Conservation (phyloP, 495 filamentous ascomycete genomes). For the Penicillium pancosmium region DNA sequence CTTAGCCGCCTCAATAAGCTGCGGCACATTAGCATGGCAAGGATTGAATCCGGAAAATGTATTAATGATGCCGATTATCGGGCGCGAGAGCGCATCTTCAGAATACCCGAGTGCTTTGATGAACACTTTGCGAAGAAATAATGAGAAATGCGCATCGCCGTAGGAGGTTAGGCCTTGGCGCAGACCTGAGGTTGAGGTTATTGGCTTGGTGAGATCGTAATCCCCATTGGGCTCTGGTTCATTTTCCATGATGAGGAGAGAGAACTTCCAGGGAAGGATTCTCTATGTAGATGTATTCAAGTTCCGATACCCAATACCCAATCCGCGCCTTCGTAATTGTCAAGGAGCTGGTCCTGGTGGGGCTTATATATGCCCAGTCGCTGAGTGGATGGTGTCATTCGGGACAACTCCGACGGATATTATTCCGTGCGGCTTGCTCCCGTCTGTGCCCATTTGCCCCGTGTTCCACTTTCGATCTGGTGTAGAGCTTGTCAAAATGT, state of each 20-base stretch:
- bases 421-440: conserved; percentile 18
- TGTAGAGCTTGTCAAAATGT: neutral
- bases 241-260: conserved; percentile 6
- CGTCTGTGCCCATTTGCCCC: conserved; percentile 2
- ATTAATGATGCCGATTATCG: conserved; percentile 68
- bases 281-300: neutral
- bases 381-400: conserved; percentile 32
- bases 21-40: conserved; percentile 67
- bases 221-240: conserved; percentile 37
- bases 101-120: conserved; percentile 71
- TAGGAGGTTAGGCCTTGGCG: conserved; percentile 66
- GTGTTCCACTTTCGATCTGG: neutral
- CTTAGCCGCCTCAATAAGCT: conserved; percentile 67
- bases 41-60: conserved; percentile 69
- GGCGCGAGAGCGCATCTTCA: conserved; percentile 65
- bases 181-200: conserved; percentile 53
- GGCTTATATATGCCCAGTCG: conserved; percentile 24
- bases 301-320: neutral
- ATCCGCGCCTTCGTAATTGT: neutral
- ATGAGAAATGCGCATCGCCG: conserved; percentile 69
- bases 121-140: conserved; percentile 70
- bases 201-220: conserved; percentile 55
- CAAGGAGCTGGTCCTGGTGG: neutral
- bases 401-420: conserved; percentile 29
- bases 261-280: neutral